Evolutionary conservation across 495 filamentous ascomycete genomes (phyloP).

Genomic region (Evernia prunastri): DNA sequence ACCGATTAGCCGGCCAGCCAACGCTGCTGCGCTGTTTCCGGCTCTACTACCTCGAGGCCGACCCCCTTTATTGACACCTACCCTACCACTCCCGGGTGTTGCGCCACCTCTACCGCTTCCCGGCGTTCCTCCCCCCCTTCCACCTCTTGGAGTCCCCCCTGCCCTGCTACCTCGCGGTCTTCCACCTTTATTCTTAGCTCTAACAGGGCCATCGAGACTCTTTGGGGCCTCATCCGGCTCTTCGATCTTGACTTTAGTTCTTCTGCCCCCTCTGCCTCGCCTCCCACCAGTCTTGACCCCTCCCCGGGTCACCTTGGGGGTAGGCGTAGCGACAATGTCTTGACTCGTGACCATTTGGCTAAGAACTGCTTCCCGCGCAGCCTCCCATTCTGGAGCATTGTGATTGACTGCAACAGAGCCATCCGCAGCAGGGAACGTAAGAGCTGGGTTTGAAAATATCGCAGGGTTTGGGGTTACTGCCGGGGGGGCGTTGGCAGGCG

Average conservation of each 20-base stretch:
- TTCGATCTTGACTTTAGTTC: slow-evolving; percentile 22
- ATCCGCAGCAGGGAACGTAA: neutral
- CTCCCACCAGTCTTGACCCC: slow-evolving; percentile 20
- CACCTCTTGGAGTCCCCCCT: slow-evolving; percentile 5
- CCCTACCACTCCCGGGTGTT: slow-evolving; percentile 6
- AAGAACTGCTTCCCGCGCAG: slow-evolving; percentile 39
- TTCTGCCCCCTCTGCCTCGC: slow-evolving; percentile 17
- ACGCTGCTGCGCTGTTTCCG: slow-evolving; percentile 10
- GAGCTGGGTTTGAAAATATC: neutral
- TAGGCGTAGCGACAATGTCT: slow-evolving; percentile 24
- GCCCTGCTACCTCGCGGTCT: slow-evolving; percentile 17
- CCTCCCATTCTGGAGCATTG: slow-evolving; percentile 33
- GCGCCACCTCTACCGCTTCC: slow-evolving; percentile 10
- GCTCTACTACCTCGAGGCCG: slow-evolving; percentile 24
- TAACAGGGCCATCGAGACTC: neutral
- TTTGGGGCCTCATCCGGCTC: slow-evolving; percentile 7
- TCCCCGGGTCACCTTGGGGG: slow-evolving; percentile 18
- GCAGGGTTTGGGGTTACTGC: neutral
- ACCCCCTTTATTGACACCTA: slow-evolving; percentile 18
- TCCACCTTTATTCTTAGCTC: slow-evolving; percentile 17
- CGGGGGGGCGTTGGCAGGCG: neutral
- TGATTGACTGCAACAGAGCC: slow-evolving; percentile 3
- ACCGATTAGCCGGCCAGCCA: slow-evolving; percentile 1
- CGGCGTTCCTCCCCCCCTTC: slow-evolving; percentile 13
- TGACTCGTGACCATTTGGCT: slow-evolving; percentile 38